Percentiles rank a stretch among this genome's conserved stretches.
Conservation (phyloP, 2,329 filamentous ascomycete genomes). For the Gnomoniopsis sp. region DNA sequence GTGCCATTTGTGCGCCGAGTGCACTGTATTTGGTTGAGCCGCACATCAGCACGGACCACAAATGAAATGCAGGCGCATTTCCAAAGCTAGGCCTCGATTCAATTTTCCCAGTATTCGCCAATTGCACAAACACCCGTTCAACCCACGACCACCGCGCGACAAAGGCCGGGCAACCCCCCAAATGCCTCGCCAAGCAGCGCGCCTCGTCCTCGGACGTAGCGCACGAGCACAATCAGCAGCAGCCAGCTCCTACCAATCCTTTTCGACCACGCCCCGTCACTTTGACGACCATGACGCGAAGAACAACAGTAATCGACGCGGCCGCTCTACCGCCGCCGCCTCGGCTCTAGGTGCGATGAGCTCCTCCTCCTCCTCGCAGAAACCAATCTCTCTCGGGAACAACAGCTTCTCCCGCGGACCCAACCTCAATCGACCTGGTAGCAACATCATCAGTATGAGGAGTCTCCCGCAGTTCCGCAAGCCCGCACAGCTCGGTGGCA, state of each 20-base stretch:
- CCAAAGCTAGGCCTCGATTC: not conserved
- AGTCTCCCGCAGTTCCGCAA: constrained; percentile 9
- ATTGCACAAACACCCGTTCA: not conserved
- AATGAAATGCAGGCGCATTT: not conserved
- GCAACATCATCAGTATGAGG: constrained; percentile 13
- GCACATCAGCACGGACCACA: not conserved
- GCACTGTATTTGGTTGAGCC: not conserved
- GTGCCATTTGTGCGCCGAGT: not conserved
- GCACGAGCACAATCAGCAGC: not conserved
- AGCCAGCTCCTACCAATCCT: constrained; percentile 1
- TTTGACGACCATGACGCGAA: constrained; percentile 8
- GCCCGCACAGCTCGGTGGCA: not conserved
- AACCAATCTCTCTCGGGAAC: not conserved
- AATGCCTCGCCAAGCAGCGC: constrained; percentile 18
- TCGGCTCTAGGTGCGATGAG: constrained; percentile 16
- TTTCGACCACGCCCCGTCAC: constrained; percentile 11
- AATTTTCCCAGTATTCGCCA: not conserved
- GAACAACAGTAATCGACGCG: not conserved
- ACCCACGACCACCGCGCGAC: not conserved
- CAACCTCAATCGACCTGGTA: not conserved
- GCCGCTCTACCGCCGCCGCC: constrained; percentile 16
- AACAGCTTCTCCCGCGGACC: not conserved
- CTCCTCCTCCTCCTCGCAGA: not conserved
- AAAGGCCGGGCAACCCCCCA: not conserved
- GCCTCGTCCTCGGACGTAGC: constrained; percentile 18